Evolutionary conservation across 2,329 filamentous ascomycete species (phyloP).

Genomic region (Nothopassalora personata): DNA sequence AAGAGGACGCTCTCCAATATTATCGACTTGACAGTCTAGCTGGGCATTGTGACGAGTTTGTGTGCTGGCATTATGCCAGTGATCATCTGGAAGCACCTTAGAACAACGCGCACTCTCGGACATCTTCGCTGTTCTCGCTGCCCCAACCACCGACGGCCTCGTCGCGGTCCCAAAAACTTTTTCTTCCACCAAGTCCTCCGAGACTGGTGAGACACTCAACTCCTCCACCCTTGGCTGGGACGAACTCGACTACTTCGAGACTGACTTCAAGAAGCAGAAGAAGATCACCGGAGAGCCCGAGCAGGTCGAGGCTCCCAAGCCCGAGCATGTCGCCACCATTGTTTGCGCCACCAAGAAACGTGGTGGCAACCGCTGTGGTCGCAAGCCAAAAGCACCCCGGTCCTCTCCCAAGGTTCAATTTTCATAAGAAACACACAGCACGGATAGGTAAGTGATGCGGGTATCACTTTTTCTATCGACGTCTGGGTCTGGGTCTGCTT

Average conservation of each 20-base stretch:
- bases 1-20: no score
- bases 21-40: no score
- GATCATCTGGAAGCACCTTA: no score
- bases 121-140: not conserved
- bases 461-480: not conserved
- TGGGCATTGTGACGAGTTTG: no score
- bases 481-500: not conserved
- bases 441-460: not conserved
- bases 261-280: not conserved
- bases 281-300: not conserved
- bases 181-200: not conserved
- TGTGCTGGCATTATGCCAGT: not conserved
- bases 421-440: not conserved
- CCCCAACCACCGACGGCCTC: not conserved
- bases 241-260: not conserved
- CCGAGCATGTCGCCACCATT: not conserved
- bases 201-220: not conserved
- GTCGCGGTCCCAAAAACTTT: not conserved
- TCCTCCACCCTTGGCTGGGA: not conserved
- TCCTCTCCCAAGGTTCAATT: not conserved
- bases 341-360: not conserved
- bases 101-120: not conserved
- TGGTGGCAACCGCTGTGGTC: not conserved
- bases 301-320: not conserved
- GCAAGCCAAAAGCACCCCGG: not conserved